A percentile compares a stretch with the other conserved stretches of the same genome.
Evolutionary conservation across 2,329 filamentous ascomycete genomes (phyloP).

Genomic region (Achaetomium macrosporum): DNA sequence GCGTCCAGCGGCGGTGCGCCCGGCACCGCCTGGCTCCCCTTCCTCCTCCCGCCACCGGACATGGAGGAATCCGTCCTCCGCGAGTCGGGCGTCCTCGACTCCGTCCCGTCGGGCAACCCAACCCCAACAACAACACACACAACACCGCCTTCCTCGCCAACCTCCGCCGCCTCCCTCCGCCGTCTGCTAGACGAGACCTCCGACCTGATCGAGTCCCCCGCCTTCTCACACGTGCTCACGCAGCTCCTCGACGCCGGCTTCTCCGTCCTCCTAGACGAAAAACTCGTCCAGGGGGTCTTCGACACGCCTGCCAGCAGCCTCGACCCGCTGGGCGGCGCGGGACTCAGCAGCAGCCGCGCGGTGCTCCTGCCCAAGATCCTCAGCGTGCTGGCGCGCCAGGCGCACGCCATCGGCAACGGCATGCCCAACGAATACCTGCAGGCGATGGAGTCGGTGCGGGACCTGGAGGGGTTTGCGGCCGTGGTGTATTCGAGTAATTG

Average conservation of each 20-base stretch:
- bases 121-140: constrained; percentile 24
- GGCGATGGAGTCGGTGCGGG: constrained; percentile 68
- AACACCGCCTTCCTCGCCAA: constrained; percentile 32
- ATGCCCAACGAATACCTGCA: constrained; percentile 65
- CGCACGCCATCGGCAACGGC: constrained; percentile 79
- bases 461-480: constrained; percentile 77
- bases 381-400: constrained; percentile 84
- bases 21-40: constrained; percentile 70
- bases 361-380: constrained; percentile 78
- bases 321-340: constrained; percentile 16
- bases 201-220: constrained; percentile 89
- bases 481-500: constrained; percentile 85
- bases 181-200: constrained; percentile 91
- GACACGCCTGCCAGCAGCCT: constrained; percentile 48
- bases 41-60: constrained; percentile 71
- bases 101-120: constrained; percentile 32
- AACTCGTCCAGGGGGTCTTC: constrained; percentile 73
- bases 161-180: constrained; percentile 56
- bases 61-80: constrained; percentile 79
- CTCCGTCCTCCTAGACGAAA: constrained; percentile 73
- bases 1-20: constrained; percentile 33
- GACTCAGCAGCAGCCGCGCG: constrained; percentile 34
- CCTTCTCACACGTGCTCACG: constrained; percentile 80
- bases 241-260: constrained; percentile 84
- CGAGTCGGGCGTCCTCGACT: constrained; percentile 71